Evolutionary conservation across 2,329 filamentous ascomycete genomes (phyloP), one percentile per base, ranked within the genome.

Genomic region (Epichloe brachyelytri): DNA sequence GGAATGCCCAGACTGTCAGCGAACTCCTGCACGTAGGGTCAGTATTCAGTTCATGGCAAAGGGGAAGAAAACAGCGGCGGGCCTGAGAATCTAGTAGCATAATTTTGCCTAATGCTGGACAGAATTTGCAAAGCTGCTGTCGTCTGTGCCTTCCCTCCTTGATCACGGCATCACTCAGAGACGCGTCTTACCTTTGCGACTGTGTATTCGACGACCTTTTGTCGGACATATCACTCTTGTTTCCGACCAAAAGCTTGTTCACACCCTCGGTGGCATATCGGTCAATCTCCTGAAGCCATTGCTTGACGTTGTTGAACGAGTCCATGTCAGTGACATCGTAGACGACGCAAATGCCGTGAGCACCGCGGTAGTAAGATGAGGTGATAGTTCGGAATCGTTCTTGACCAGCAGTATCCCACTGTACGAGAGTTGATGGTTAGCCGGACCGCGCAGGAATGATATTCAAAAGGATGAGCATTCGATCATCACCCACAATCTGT

Each of bases 251-350:
- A 59, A 98, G 80, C 81, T 98, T 98, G 83, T 98, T 98, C 67
- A 98, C 93, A 59, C 93, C 93, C 75, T 98, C 93, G 60, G 93
- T 98, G 62, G 93, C 93, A 66, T 98, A 97, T 70, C 93, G 85
- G 77, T 98, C 93, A 63, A 98, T 98, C 77, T 98, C 93, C 73
- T 98, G 93, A 56, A 98, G 82, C 93, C 93, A 98, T 79, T 98
- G 93, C 86, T 98, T 97, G 65, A 98, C 93, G 77, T 97, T 98
- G 84, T 98, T 97, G 88, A 98, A 98, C 33, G 88, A 95, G 71
- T 97, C 93, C 91, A 97, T 96, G 71, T 98, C 93, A 61, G 93
- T 98, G 67, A 98, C 93, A 83, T 98, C 93, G 80, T 97, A 98
- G 69, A 98, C 93, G 62, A 98, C 91, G 75, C 93, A 98, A 75